These are phyloP conservation scores for Wallacemonas sp. DNA, from an alignment of 208 protist genomes.

Conservation along the genomic window DNA sequence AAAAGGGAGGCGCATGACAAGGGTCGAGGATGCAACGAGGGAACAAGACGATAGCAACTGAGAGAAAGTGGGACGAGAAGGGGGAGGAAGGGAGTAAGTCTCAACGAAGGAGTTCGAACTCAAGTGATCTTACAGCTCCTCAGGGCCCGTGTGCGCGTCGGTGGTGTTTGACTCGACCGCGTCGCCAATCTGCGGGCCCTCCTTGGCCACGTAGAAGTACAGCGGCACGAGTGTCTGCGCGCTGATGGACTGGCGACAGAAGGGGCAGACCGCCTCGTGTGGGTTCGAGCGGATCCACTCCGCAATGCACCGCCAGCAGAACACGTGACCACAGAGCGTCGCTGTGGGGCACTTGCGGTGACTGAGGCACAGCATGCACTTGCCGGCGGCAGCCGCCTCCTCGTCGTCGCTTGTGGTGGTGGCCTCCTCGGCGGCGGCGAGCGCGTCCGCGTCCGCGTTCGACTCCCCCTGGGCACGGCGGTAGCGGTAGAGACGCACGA, in stretches of 20 bases:
- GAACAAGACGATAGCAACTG: too few species aligned
- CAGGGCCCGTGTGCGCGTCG: background rate
- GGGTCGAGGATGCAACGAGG: too few species aligned
- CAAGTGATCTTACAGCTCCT: too few species aligned
- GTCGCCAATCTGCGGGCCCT: conserved; percentile 39
- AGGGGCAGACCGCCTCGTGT: conserved; percentile 77
- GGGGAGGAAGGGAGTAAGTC: too few species aligned
- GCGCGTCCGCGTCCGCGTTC: conserved; percentile 12
- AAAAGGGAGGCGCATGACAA: too few species aligned
- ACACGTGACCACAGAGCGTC: conserved; percentile 85
- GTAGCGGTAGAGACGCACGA: conserved; percentile 79
- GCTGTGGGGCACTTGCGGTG: conserved; percentile 75
- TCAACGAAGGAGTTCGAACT: too few species aligned
- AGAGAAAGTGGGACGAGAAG: too few species aligned
- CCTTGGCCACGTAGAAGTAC: conserved; percentile 79
- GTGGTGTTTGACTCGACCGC: background rate
- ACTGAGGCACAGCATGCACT: conserved; percentile 88
- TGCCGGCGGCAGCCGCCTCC: conserved; percentile 34
- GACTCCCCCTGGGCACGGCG: conserved; percentile 23
- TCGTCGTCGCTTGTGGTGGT: conserved; percentile 53
- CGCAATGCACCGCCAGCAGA: conserved; percentile 88
- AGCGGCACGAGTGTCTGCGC: conserved; percentile 76
- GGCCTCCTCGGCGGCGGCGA: conserved; percentile 16
- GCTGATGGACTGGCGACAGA: conserved; percentile 85
- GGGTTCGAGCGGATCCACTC: conserved; percentile 87